Conservation (phyloP, 2,329 filamentous ascomycete species). For the Ophiostoma sp. region DNA sequence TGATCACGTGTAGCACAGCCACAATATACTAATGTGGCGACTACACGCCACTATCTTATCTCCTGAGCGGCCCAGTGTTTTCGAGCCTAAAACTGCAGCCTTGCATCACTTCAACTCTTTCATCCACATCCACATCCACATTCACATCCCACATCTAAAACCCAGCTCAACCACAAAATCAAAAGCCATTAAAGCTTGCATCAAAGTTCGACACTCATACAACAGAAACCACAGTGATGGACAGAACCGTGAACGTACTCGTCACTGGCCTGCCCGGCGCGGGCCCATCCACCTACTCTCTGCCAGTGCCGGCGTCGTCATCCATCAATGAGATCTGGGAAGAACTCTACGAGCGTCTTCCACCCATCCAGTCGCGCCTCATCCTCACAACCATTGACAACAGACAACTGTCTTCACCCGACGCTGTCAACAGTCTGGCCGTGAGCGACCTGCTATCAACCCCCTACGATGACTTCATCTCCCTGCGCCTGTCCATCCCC, state of each 20-base stretch:
- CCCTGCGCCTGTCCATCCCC: conserved; percentile 72
- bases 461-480: conserved; percentile 62
- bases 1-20: background rate
- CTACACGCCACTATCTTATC: background rate
- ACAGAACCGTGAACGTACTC: conserved; percentile 62
- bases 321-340: conserved; percentile 62
- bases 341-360: conserved; percentile 57
- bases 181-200: background rate
- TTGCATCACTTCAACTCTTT: background rate
- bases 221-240: conserved; percentile 15
- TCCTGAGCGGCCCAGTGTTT: background rate
- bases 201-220: background rate
- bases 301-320: conserved; percentile 63
- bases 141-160: conserved; percentile 2
- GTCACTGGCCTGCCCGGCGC: conserved; percentile 80
- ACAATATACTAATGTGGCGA: background rate
- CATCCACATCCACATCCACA: background rate
- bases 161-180: background rate
- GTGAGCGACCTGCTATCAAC: conserved; percentile 58
- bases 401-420: conserved; percentile 52
- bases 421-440: conserved; percentile 41
- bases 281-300: conserved; percentile 71
- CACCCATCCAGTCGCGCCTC: conserved; percentile 53
- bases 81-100: conserved; percentile 4
- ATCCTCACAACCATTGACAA: conserved; percentile 79